Percentiles rank a stretch among this genome's conserved stretches.
Evolutionary conservation across 2,329 filamentous ascomycete species (phyloP).

Genomic region (Xylaria sp.): DNA sequence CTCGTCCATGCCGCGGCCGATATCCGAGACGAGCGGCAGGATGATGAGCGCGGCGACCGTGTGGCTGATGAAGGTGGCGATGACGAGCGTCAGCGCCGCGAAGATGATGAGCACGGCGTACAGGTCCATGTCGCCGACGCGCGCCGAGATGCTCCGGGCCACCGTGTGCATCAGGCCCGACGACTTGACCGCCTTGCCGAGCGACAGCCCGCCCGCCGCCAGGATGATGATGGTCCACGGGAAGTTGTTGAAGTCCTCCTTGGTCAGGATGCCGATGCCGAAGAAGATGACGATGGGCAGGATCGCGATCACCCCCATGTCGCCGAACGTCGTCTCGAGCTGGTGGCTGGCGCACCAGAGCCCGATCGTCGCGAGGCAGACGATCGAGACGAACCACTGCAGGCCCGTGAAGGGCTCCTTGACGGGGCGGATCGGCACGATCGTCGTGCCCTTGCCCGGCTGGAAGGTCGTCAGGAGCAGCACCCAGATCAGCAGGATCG

Average conservation of each 20-base stretch:
- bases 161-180: slow-evolving; percentile 91
- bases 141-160: slow-evolving; percentile 72
- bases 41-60: slow-evolving; percentile 96
- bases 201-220: slow-evolving; percentile 86
- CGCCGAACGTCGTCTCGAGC: slow-evolving; percentile 84
- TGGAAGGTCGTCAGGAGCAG: slow-evolving; percentile 84
- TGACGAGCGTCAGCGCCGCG: slow-evolving; percentile 78
- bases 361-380: slow-evolving; percentile 81
- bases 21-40: slow-evolving; percentile 83
- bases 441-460: slow-evolving; percentile 81
- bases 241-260: slow-evolving; percentile 99
- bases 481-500: slow-evolving; percentile 85
- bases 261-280: slow-evolving; percentile 91
- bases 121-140: slow-evolving; percentile 76
- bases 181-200: slow-evolving; percentile 92
- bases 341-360: slow-evolving; percentile 94
- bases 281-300: slow-evolving; percentile 96
- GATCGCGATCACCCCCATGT: slow-evolving; percentile 98
- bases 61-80: slow-evolving; percentile 97
- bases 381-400: slow-evolving; percentile 88
- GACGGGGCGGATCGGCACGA: slow-evolving; percentile 87
- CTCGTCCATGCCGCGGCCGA: slow-evolving; percentile 82
- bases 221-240: slow-evolving; percentile 99
- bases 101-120: slow-evolving; percentile 90
- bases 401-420: slow-evolving; percentile 85